Conservation (phyloP, 2,329 filamentous ascomycete genomes). For the Calcarisporium arbuscula region DNA sequence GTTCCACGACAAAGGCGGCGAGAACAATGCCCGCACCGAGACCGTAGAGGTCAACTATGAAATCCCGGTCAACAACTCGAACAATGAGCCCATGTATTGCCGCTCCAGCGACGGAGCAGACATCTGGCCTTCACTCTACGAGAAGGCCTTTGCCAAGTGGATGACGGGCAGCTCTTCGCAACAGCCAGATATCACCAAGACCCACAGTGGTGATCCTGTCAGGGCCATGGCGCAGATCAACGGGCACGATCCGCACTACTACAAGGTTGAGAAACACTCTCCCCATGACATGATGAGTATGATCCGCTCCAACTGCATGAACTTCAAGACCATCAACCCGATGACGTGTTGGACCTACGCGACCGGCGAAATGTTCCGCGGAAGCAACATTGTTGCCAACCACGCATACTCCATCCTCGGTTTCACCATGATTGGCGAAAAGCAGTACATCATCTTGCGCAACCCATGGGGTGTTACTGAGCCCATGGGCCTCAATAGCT, state of each 20-base stretch:
- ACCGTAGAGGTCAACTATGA: constrained; percentile 36
- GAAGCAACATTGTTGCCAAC: constrained; percentile 37
- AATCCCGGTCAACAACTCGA: constrained; percentile 37
- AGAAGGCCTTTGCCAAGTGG: constrained; percentile 43
- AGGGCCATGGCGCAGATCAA: constrained; percentile 40
- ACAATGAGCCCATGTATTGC: constrained; percentile 34
- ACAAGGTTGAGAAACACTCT: constrained; percentile 24
- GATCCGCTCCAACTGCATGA: constrained; percentile 32
- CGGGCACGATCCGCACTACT: constrained; percentile 30
- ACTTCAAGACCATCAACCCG: constrained; percentile 36
- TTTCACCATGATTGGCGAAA: constrained; percentile 26
- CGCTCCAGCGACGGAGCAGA: constrained; percentile 33
- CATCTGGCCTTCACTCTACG: constrained; percentile 39
- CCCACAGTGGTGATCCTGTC: constrained; percentile 34
- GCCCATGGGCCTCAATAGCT: constrained; percentile 31
- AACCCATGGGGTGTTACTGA: constrained; percentile 40
- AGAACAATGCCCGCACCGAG: constrained; percentile 30
- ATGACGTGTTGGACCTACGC: constrained; percentile 36
- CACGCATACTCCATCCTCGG: constrained; percentile 38
- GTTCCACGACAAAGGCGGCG: constrained; percentile 38
- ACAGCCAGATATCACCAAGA: constrained; percentile 34
- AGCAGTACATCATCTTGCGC: constrained; percentile 35
- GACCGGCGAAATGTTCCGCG: constrained; percentile 28
- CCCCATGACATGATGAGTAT: constrained; percentile 28
- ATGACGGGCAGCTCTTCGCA: constrained; percentile 23